Evolutionary conservation across 805 yeast species (phyloP).

Genomic region (Yarrowia sp.): DNA sequence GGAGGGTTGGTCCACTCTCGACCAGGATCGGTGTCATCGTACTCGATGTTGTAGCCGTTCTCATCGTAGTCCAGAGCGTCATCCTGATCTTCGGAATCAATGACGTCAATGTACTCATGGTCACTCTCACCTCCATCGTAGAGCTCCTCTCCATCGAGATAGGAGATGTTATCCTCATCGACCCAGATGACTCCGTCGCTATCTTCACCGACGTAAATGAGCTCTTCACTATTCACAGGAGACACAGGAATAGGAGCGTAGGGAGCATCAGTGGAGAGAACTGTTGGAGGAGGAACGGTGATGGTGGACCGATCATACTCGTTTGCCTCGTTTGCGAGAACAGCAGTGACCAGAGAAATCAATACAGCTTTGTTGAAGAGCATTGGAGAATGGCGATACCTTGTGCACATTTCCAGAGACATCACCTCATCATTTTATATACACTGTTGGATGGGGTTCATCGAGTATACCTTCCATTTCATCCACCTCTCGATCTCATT

Average conservation of each 20-base stretch:
- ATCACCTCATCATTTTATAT: not conserved
- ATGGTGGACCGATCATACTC: not conserved
- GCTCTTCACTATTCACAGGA: not conserved
- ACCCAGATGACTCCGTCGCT: not conserved
- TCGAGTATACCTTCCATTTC: not conserved
- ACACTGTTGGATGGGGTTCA: not conserved
- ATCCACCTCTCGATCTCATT: too few species aligned
- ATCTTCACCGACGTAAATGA: constrained; percentile 20
- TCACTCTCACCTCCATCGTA: not conserved
- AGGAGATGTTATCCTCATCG: constrained; percentile 18
- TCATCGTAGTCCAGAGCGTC: constrained; percentile 3
- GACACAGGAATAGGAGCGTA: not conserved
- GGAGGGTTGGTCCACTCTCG: constrained; percentile 7
- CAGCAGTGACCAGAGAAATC: not conserved
- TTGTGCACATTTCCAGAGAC: not conserved
- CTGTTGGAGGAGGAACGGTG: not conserved
- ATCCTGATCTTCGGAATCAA: not conserved
- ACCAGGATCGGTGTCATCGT: constrained; percentile 1
- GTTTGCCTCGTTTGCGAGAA: not conserved
- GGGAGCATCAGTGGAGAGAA: not conserved
- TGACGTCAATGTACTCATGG: constrained; percentile 14
- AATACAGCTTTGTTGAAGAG: constrained; percentile 10
- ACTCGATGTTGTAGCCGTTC: constrained; percentile 6
- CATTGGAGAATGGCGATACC: not conserved
- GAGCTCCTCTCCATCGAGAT: constrained; percentile 13